phyloP scores from a whole-genome alignment of 2,329 filamentous ascomycete species.

The Aspergillus quadrilineatus region DNA sequence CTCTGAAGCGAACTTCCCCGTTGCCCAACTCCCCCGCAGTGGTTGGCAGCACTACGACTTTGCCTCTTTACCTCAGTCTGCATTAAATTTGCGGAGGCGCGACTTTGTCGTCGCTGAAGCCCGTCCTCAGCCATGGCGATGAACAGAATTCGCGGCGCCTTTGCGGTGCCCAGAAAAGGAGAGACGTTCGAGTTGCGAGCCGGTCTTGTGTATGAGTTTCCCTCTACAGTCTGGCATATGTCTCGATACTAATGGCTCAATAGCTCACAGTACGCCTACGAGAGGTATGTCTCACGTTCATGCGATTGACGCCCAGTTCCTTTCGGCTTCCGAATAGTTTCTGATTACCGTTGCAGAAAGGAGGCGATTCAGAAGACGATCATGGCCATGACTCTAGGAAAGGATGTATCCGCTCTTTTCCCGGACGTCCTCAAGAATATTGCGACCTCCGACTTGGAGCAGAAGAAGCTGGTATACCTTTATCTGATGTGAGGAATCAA shows the following conservation, averaged over 20 bases:
- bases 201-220: slow-evolving; percentile 66
- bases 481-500: slow-evolving; percentile 76
- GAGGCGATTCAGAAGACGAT: slow-evolving; percentile 99
- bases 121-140: slow-evolving; percentile 69
- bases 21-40: slow-evolving; percentile 34
- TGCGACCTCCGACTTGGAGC: slow-evolving; percentile 87
- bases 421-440: slow-evolving; percentile 99
- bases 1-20: slow-evolving; percentile 30
- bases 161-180: slow-evolving; percentile 89
- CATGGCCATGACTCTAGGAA: slow-evolving; percentile 99
- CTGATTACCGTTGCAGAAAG: slow-evolving; percentile 60
- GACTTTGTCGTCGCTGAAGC: slow-evolving; percentile 39
- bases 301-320: not conserved
- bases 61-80: slow-evolving; percentile 11
- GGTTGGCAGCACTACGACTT: slow-evolving; percentile 12
- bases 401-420: slow-evolving; percentile 95
- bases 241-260: slow-evolving; percentile 36
- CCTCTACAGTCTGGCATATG: slow-evolving; percentile 11
- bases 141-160: slow-evolving; percentile 91
- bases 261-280: slow-evolving; percentile 97
- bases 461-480: slow-evolving; percentile 98
- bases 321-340: not conserved
- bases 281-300: slow-evolving; percentile 57
- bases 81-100: slow-evolving; percentile 32
- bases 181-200: slow-evolving; percentile 97